Base-by-base conservation (phyloP, 164 flowering plant genomes). In the Chloranthus sessilifolius region DNA sequence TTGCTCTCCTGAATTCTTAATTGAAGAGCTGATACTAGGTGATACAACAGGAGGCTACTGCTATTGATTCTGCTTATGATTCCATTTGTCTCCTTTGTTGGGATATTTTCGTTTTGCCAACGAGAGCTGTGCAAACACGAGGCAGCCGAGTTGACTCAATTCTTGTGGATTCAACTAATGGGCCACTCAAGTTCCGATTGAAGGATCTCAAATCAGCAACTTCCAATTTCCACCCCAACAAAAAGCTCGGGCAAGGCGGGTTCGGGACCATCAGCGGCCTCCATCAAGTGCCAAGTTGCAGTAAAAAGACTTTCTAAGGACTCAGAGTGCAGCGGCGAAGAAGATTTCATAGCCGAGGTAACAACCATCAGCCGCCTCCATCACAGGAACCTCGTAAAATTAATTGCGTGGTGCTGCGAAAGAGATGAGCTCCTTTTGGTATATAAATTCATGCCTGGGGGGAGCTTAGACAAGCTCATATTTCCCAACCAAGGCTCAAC, bases 401-500 rank as follows among this genome's bases (percentile, higher is more conserved):
- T 83, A 15, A 48, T 73, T 0, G 87, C 85, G 21, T 81, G 87
- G 91, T 81, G 87, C 57, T 62, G 70, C 36, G 80, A 79, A 25
- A 60, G 58, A 5, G 41, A 30, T 0, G 84, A 78, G 58, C 72
- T 74, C 15, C 72, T 83, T 14, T 52, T 83, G 0, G 81, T 79
- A 1, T 79, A 79, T 25, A 80, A 83, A 46, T 77, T 29, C 74
- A 73, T 77, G 81, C 81, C 82, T 0, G 64, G 72, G 28, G 76
- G 82, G 1, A 80, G 87, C 72, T 50, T 83, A 5, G 90, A 83
- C 29, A 67, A 61, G 48, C 63, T 45, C 66, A 52, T 82, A 29
- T 79, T 55, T 59, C n/a, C 31, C 31, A 24, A 26, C 2, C 19
- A 14, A 12, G 7, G 10, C 2, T 15, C 53, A 0, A 24, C 19